These are phyloP conservation scores for Hypoxylon sp. DNA, from an alignment of 2,329 filamentous ascomycete species.

Conservation along the genomic window DNA sequence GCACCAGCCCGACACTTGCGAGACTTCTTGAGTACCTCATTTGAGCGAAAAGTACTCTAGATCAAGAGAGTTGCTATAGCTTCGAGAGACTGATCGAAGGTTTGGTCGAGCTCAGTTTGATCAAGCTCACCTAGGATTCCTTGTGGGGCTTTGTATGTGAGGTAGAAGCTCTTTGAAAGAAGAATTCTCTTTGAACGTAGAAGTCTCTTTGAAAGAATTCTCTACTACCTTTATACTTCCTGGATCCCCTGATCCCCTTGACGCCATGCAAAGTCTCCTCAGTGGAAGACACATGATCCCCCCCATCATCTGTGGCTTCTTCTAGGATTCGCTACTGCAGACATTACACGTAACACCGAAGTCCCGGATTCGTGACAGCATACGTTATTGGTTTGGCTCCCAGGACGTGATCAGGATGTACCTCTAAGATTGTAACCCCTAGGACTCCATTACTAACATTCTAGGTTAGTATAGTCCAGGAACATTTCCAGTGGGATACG, in stretches of 20 bases:
- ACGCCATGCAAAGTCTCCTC: conserved; percentile 12
- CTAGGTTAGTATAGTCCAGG: conserved; percentile 2
- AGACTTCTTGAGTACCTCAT: conserved; percentile 41
- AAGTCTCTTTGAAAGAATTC: background rate
- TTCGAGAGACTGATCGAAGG: background rate
- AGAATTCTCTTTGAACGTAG: background rate
- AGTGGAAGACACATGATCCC: conserved; percentile 15
- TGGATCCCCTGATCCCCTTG: background rate
- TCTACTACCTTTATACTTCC: conserved; percentile 36
- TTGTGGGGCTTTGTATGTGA: conserved; percentile 1
- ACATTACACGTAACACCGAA: conserved; percentile 21
- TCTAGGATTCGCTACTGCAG: conserved; percentile 7
- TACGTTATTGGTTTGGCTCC: background rate
- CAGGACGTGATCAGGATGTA: background rate
- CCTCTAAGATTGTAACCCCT: conserved; percentile 7
- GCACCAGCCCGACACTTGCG: conserved; percentile 27
- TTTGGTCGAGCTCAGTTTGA: conserved; percentile 11
- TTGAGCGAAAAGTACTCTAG: background rate
- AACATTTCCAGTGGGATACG: conserved; percentile 1
- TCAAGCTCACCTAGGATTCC: conserved; percentile 9
- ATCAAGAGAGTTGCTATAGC: background rate
- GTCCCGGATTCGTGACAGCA: conserved; percentile 14
- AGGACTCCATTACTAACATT: background rate
- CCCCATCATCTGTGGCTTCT: conserved; percentile 12
- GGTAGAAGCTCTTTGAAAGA: conserved; percentile 2